These are phyloP conservation scores for Candida andamanensis DNA, from an alignment of 805 yeast genomes.

Conservation along the genomic window DNA sequence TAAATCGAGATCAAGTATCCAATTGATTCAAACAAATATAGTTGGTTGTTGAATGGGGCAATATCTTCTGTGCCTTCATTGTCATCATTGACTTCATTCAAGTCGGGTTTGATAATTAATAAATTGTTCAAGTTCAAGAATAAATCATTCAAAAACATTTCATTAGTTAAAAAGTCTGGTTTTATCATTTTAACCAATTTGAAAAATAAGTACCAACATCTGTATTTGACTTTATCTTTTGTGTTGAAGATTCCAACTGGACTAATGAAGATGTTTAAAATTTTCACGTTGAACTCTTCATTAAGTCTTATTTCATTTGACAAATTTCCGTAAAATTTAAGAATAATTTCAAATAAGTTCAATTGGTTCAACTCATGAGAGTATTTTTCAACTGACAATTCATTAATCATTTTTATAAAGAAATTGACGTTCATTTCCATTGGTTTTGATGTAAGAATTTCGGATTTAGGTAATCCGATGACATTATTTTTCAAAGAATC, in stretches of 20 bases:
- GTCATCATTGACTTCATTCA: constrained; percentile 52
- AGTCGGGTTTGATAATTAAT: constrained; percentile 56
- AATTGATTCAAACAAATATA: constrained; percentile 78
- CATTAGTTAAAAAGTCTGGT: constrained; percentile 45
- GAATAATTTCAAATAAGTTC: constrained; percentile 76
- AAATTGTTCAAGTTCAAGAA: constrained; percentile 51
- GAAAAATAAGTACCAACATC: constrained; percentile 88
- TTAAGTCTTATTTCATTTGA: constrained; percentile 21
- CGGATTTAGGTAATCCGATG: constrained; percentile 64
- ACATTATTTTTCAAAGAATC: constrained; percentile 76
- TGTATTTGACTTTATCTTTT: constrained; percentile 65
- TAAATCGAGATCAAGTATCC: constrained; percentile 65
- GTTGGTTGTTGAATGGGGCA: constrained; percentile 68
- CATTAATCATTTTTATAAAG: constrained; percentile 49
- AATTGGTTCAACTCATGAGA: constrained; percentile 81
- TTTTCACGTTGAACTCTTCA: constrained; percentile 44
- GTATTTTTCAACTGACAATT: constrained; percentile 41
- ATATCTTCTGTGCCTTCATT: constrained; percentile 39
- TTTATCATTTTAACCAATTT: constrained; percentile 75
- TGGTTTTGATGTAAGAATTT: constrained; percentile 63
- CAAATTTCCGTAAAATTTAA: constrained; percentile 69
- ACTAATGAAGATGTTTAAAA: constrained; percentile 74
- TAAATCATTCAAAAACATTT: constrained; percentile 44
- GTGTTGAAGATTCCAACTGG: constrained; percentile 77
- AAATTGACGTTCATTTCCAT: constrained; percentile 57